Evolutionary conservation across 768 basidiomycete genomes (phyloP).

Genomic region (Agaricus sinodeliciosus): DNA sequence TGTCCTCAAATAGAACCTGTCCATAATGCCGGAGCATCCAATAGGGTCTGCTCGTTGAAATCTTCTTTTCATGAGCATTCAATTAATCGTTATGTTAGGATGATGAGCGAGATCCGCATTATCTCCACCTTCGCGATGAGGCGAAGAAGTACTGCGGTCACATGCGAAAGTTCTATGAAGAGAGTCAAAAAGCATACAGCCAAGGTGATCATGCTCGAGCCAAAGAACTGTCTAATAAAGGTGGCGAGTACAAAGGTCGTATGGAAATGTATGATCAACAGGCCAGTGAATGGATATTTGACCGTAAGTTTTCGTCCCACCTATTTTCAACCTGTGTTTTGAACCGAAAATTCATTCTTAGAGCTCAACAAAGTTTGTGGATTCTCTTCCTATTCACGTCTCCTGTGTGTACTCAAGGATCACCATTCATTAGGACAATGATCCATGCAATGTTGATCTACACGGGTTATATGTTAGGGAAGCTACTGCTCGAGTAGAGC

Average conservation of each 20-base stretch:
- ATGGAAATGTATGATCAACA: background rate
- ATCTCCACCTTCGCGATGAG: background rate
- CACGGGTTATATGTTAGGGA: background rate
- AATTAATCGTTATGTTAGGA: background rate
- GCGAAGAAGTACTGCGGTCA: background rate
- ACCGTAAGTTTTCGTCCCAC: background rate
- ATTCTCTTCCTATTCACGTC: background rate
- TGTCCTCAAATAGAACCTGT: no score
- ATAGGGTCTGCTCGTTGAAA: background rate
- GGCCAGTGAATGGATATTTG: background rate
- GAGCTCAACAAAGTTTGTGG: background rate
- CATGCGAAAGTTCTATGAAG: background rate
- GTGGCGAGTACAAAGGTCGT: background rate
- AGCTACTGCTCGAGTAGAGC: background rate
- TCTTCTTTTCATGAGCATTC: background rate
- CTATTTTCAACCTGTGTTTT: background rate
- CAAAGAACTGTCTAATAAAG: background rate
- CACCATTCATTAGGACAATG: background rate
- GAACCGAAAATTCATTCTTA: background rate
- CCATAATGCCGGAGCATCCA: background rate
- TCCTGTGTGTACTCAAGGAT: background rate
- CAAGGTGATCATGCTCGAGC: background rate
- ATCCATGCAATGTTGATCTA: background rate
- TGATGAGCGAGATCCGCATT: background rate
- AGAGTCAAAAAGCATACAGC: background rate